These are phyloP conservation scores for Lachancea mirantina DNA, from an alignment of 805 yeast genomes.

Conservation along the genomic window DNA sequence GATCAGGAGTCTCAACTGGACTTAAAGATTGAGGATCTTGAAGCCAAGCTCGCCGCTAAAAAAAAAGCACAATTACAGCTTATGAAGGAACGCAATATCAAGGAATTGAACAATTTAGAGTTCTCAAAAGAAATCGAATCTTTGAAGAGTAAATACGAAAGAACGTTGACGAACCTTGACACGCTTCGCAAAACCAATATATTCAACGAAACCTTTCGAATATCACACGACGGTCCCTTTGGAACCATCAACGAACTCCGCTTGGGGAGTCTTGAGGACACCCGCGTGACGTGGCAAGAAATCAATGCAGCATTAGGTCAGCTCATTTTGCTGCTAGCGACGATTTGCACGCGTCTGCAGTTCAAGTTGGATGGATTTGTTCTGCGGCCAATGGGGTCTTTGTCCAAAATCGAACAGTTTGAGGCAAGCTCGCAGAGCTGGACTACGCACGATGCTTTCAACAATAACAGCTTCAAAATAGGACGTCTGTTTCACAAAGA, in stretches of 20 bases:
- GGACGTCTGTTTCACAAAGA: slow-evolving; percentile 57
- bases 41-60: slow-evolving; percentile 40
- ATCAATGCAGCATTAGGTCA: slow-evolving; percentile 91
- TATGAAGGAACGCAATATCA: slow-evolving; percentile 44
- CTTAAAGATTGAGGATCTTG: slow-evolving; percentile 37
- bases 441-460: slow-evolving; percentile 52
- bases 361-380: slow-evolving; percentile 52
- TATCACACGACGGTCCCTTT: slow-evolving; percentile 75
- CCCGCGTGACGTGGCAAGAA: slow-evolving; percentile 79
- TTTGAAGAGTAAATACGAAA: slow-evolving; percentile 54
- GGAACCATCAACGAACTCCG: slow-evolving; percentile 84
- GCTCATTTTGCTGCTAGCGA: slow-evolving; percentile 58
- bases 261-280: slow-evolving; percentile 58
- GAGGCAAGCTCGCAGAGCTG: slow-evolving; percentile 32
- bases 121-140: slow-evolving; percentile 53
- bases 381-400: slow-evolving; percentile 77
- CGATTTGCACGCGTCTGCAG: slow-evolving; percentile 51
- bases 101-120: slow-evolving; percentile 45
- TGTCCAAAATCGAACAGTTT: slow-evolving; percentile 57
- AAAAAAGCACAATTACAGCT: slow-evolving; percentile 43
- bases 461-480: slow-evolving; percentile 65
- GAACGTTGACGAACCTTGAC: slow-evolving; percentile 59
- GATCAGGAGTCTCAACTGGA: slow-evolving; percentile 39
- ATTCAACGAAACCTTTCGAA: slow-evolving; percentile 73
- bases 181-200: slow-evolving; percentile 70